phyloP scores from a whole-genome alignment of 1,284 basidiomycete genomes.

The Termitomyces sp. region DNA sequence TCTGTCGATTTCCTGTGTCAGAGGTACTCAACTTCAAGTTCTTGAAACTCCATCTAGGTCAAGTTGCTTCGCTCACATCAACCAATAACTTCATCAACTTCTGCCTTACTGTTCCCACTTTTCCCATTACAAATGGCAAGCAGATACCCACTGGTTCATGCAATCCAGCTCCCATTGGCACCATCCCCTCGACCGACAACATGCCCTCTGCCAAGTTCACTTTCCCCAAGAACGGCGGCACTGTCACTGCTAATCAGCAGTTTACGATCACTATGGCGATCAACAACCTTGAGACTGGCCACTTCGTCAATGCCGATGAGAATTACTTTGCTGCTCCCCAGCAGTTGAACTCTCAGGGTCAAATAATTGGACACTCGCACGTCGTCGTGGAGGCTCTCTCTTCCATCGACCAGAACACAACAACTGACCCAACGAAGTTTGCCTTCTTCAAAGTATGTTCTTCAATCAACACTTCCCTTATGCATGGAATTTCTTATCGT shows the following conservation, averaged over 20 bases:
- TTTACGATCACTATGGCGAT: conserved; percentile 60
- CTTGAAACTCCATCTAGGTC: conserved; percentile 27
- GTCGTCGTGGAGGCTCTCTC: conserved; percentile 54
- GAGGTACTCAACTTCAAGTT: not conserved
- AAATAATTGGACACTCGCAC: conserved; percentile 59
- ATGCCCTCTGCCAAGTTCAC: conserved; percentile 60
- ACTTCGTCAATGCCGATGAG: conserved; percentile 54
- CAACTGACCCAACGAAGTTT: conserved; percentile 50
- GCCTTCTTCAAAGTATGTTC: conserved; percentile 58
- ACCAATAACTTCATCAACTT: conserved; percentile 75
- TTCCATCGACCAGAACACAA: conserved; percentile 42
- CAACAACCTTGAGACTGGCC: conserved; percentile 52
- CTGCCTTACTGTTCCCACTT: conserved; percentile 45
- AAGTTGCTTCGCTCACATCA: conserved; percentile 56
- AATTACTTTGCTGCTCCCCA: conserved; percentile 70
- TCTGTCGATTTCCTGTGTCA: not conserved
- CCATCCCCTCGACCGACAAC: conserved; percentile 48
- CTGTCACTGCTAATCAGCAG: conserved; percentile 42
- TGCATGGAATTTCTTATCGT: not conserved
- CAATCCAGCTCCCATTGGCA: conserved; percentile 59
- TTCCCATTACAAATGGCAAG: conserved; percentile 55
- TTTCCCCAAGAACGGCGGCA: conserved; percentile 49
- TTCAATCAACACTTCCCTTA: not conserved
- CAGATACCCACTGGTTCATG: conserved; percentile 58
- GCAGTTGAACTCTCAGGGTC: conserved; percentile 47